Evolutionary conservation across 202 grass and related monocot species (phyloP), one percentile per base, ranked within the genome.

Genomic region (Cymbopogon flexuosus): DNA sequence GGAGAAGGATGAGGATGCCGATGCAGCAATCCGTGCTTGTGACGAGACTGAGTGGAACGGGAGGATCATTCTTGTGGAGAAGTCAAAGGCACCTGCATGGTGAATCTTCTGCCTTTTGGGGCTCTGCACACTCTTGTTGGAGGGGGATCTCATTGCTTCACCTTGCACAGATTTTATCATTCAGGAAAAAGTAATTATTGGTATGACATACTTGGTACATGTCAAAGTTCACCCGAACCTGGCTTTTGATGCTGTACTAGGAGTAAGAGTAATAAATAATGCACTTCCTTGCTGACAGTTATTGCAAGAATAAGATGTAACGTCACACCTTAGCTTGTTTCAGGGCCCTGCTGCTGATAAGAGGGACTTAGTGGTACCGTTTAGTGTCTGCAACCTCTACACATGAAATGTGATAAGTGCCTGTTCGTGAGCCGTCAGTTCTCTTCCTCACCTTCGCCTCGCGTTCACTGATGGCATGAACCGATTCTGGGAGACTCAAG

Each of bases 21-120:
- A 97, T 87, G 93, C 86, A 76, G 90, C 93, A 73, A 97, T 97
- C 61, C 88, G 84, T 84, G 81, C 90, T 83, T 86, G 91, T 36
- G 88, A 97, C n/a, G 89, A 91, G 70, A 89, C 86, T 24, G 88
- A 85, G 61, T 97, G 93, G 93, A 97, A 91, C 75, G 91, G 91
- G 47, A 89, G 91, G 79, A 91, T 97, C 66, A 90, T 97, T 82
- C 88, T 93, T 74, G 93, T 97, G 73, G 90, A 97, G 88, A 97
- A 97, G 89, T 91, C 88, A 45, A 94, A 94, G 75, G 83, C 87
- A 61, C 78, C 89, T 47, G 49, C 74, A 10, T 90, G 75, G 78
- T 94, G 75, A 94, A 87, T 73, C 63, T 41, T 80, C 24, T 51
- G 39, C 23, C 49, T 59, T 72, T 83, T 3, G 54, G 72, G 83